Base-by-base conservation (phyloP, 345 rosid genomes). In the Schrenkiella parvula region DNA sequence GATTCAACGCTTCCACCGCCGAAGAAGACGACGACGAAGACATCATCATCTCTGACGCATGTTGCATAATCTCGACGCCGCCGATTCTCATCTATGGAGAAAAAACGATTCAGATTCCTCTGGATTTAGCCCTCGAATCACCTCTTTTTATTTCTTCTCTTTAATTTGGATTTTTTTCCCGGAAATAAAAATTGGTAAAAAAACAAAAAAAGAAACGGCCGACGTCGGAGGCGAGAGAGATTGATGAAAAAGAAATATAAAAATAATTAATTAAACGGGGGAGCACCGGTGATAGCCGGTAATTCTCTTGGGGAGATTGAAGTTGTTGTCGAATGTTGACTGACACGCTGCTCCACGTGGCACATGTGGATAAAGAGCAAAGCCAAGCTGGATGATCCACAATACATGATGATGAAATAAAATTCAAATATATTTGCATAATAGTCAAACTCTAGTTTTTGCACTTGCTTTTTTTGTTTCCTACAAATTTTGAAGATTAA, bases 261-360 rank as follows among this genome's bases (percentile, higher is more conserved):
- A 38, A 19, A n/a, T 28, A 7, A 39, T 14, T 5, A 42, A 13
- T 53, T 0, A 31, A 8, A 34, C 1, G 48, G 25, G n/a, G 0
- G 60, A 48, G 12, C 5, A 75, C 79, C 60, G 75, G 79, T 26
- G 43, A 69, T 62, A 43, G 26, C 75, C 79, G 51, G 79, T 76
- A 69, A 13, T 62, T 14, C 1, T 0, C 29, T 1, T 12, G 5
- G 38, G 9, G 66, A 35, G 29, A 42, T 42, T 25, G 32, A 12
- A 51, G 31, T 39, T 19, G 53, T 46, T 57, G 74, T 18, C 13
- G 18, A 57, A 73, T 57, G 52, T 62, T 59, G 71, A 76, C 79
- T 69, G 79, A 75, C 79, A 75, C 79, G 64, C 63, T 68, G 59
- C 28, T 75, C 25, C 79, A 76, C 79, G 75, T 69, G 79, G 75